Evolutionary conservation across 768 basidiomycete species (phyloP).

Genomic region (Asterophora parasitica): DNA sequence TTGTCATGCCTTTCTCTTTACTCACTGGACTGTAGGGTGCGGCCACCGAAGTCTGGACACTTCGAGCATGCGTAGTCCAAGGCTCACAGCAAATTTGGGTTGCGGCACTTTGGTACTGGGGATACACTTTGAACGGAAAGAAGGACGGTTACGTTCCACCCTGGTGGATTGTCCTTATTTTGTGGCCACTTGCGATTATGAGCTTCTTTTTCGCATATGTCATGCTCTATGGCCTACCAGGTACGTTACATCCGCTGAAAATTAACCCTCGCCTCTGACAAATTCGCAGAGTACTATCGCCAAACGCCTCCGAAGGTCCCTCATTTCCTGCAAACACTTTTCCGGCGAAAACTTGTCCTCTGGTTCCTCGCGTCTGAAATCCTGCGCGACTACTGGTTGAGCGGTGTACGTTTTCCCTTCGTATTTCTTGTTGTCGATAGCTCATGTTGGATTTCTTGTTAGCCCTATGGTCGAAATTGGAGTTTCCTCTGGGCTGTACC

Average conservation of each 20-base stretch:
- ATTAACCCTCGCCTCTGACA: conserved; percentile 10
- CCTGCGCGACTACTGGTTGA: conserved; percentile 89
- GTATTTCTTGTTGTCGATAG: not conserved
- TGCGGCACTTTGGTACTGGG: conserved; percentile 95
- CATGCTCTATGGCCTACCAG: conserved; percentile 83
- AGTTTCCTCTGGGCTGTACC: conserved; percentile 84
- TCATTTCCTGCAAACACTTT: conserved; percentile 84
- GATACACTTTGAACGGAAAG: conserved; percentile 64
- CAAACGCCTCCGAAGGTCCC: conserved; percentile 95
- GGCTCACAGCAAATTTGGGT: conserved; percentile 97
- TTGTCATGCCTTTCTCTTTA: conserved; percentile 4
- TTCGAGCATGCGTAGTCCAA: conserved; percentile 89
- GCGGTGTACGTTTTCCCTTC: conserved; percentile 52
- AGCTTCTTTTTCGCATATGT: conserved; percentile 77
- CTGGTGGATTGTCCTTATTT: conserved; percentile 78
- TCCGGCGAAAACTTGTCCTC: conserved; percentile 85
- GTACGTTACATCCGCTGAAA: conserved; percentile 31
- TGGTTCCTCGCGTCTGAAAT: conserved; percentile 95
- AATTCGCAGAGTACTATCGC: conserved; percentile 68
- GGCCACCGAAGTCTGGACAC: conserved; percentile 90
- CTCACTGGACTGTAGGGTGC: conserved; percentile 54
- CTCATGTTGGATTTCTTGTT: conserved; percentile 13
- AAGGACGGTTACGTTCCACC: conserved; percentile 54
- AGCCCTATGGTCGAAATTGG: conserved; percentile 96
- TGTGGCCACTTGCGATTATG: conserved; percentile 79